Conservation (phyloP, 2,329 filamentous ascomycete species). For the Nannizziopsis barbatae region DNA sequence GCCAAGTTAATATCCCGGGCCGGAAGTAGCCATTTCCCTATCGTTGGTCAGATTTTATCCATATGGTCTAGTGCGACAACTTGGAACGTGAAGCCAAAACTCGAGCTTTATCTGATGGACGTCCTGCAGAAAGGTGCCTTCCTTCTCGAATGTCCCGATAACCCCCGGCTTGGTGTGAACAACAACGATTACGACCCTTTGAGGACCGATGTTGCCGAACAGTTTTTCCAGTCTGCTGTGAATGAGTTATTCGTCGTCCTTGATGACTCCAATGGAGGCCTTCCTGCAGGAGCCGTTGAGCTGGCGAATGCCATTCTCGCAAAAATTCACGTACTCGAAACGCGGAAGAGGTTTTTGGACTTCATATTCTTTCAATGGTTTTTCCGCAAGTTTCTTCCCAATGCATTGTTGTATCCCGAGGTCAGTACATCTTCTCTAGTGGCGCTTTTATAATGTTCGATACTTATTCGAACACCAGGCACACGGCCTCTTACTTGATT, state of each 20-base stretch:
- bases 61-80: slow-evolving; percentile 77
- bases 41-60: slow-evolving; percentile 74
- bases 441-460: slow-evolving; percentile 11
- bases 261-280: slow-evolving; percentile 74
- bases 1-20: slow-evolving; percentile 69
- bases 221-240: slow-evolving; percentile 78
- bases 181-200: slow-evolving; percentile 56
- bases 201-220: slow-evolving; percentile 69
- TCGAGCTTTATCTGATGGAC: slow-evolving; percentile 92
- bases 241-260: slow-evolving; percentile 73
- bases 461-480: slow-evolving; percentile 37
- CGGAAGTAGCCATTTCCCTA: slow-evolving; percentile 64
- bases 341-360: slow-evolving; percentile 61
- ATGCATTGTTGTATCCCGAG: slow-evolving; percentile 80
- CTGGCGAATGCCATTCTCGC: slow-evolving; percentile 73
- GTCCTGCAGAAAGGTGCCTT: slow-evolving; percentile 88
- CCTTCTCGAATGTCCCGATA: slow-evolving; percentile 72
- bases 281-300: slow-evolving; percentile 74
- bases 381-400: slow-evolving; percentile 75
- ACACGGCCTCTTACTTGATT: slow-evolving; percentile 62
- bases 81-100: slow-evolving; percentile 78
- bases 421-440: slow-evolving; percentile 40
- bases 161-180: slow-evolving; percentile 58
- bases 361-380: slow-evolving; percentile 88
- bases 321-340: slow-evolving; percentile 58